phyloP scores from a whole-genome alignment of 306 rosid genomes.

The Lathyrus sativus region DNA sequence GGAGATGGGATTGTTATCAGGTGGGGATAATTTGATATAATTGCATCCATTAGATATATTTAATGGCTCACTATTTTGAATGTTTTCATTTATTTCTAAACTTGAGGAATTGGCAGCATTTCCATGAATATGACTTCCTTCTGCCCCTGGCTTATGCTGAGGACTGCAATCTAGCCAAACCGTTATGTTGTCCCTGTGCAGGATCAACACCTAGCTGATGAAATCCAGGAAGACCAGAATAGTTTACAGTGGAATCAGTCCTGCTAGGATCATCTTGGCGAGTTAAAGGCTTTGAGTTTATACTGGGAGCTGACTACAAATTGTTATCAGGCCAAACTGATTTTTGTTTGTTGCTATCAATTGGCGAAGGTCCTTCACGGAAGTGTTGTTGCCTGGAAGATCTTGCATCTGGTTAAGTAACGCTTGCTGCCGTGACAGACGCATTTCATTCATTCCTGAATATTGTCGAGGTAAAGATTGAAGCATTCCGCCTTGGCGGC shows the following conservation, averaged over 20 bases:
- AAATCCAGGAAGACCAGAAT: slow-evolving; percentile 55
- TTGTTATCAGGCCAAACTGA: slow-evolving; percentile 67
- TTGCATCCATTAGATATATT: slow-evolving; percentile 82
- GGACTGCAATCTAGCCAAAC: slow-evolving; percentile 67
- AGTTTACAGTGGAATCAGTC: slow-evolving; percentile 50
- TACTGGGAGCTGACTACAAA: slow-evolving; percentile 52
- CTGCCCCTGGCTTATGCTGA: slow-evolving; percentile 59
- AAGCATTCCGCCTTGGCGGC: slow-evolving; percentile 62
- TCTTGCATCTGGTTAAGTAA: slow-evolving; percentile 70
- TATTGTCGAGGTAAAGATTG: slow-evolving; percentile 79
- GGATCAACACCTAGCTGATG: slow-evolving; percentile 59
- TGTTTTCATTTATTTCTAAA: slow-evolving; percentile 53
- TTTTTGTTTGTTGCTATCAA: slow-evolving; percentile 56
- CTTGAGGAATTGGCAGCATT: slow-evolving; percentile 57
- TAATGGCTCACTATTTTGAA: slow-evolving; percentile 48
- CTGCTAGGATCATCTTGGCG: slow-evolving; percentile 53
- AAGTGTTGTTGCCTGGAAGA: slow-evolving; percentile 86
- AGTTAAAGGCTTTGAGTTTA: slow-evolving; percentile 56
- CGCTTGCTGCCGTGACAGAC: slow-evolving; percentile 75
- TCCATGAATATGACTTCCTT: slow-evolving; percentile 56
- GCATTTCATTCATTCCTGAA: slow-evolving; percentile 69
- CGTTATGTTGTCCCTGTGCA: slow-evolving; percentile 56
- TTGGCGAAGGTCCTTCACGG: slow-evolving; percentile 57
- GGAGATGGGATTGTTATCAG: slow-evolving; percentile 55
- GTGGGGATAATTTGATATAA: slow-evolving; percentile 52